A percentile compares a stretch with the other conserved stretches of the same genome.
These are phyloP conservation scores for Cryptococcus floricola DNA, from an alignment of 1,284 basidiomycete genomes.

Conservation along the genomic window DNA sequence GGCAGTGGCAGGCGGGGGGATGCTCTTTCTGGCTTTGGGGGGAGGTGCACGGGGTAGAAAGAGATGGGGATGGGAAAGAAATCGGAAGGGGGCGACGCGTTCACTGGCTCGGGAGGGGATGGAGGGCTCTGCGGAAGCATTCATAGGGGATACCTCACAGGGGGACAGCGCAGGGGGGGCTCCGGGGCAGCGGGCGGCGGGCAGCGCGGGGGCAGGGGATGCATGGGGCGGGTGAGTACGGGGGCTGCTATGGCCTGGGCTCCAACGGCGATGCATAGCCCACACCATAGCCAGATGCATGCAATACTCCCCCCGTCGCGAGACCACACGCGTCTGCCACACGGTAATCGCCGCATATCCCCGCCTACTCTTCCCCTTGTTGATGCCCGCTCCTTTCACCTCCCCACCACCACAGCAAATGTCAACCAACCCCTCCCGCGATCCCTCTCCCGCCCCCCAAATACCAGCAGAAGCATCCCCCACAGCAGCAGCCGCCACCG, in stretches of 20 bases:
- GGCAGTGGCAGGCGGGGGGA: background rate
- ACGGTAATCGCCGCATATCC: background rate
- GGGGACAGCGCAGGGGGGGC: background rate
- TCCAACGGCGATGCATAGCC: background rate
- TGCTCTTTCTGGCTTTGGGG: background rate
- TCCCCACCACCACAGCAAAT: slow-evolving; percentile 1
- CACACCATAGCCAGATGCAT: background rate
- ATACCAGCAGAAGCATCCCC: background rate
- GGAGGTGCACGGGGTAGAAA: background rate
- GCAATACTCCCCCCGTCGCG: background rate
- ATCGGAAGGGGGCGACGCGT: slow-evolving; percentile 1
- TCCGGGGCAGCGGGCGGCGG: background rate
- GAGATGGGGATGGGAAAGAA: background rate
- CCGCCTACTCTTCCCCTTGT: background rate
- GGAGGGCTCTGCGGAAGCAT: background rate
- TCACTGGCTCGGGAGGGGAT: background rate
- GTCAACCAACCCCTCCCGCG: slow-evolving; percentile 10
- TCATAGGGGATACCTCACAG: background rate
- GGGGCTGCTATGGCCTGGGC: background rate
- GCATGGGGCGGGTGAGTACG: background rate
- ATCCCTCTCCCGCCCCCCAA: slow-evolving; percentile 3
- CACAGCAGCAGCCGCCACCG: slow-evolving; percentile 8
- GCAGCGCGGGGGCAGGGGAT: background rate
- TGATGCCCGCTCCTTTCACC: background rate
- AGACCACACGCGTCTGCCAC: background rate